A percentile compares a stretch with the other conserved stretches of the same genome.
These are phyloP conservation scores for Pachysandra terminalis DNA, from an alignment of 164 flowering plant species.

Conservation along the genomic window DNA sequence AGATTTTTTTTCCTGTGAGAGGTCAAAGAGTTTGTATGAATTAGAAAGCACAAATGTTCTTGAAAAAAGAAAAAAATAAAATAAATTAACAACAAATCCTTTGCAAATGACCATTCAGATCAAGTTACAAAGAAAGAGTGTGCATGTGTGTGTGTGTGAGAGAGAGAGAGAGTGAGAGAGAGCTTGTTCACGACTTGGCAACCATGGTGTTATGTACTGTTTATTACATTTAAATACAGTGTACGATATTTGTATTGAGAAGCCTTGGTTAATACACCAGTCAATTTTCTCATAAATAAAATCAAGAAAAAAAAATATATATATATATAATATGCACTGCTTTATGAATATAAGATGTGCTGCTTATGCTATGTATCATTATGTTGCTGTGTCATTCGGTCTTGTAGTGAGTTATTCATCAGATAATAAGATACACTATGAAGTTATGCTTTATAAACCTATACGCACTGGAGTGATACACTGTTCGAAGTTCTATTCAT, in stretches of 20 bases:
- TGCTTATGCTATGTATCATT: background rate
- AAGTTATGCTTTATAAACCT: background rate
- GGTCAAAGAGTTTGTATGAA: too few relatives aligned
- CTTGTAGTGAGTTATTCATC: background rate
- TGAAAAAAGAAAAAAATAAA: too few relatives aligned
- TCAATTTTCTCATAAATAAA: background rate
- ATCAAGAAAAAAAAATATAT: background rate
- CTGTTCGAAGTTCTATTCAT: background rate
- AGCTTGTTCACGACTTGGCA: background rate
- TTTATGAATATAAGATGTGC: background rate
- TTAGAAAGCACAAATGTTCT: too few relatives aligned
- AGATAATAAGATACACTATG: too few relatives aligned
- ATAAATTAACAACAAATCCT: too few relatives aligned
- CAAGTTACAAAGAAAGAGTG: background rate
- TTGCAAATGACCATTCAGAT: background rate
- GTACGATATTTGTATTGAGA: background rate
- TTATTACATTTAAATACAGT: background rate
- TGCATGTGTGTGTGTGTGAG: too few relatives aligned
- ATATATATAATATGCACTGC: background rate
- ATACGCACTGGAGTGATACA: background rate
- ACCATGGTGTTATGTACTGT: background rate
- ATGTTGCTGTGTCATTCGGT: background rate
- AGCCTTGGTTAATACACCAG: too few relatives aligned
- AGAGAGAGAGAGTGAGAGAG: too few relatives aligned
- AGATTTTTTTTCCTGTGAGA: conserved; percentile 63